Percentiles rank a stretch among this genome's conserved stretches.
Conservation (phyloP, 331 rosid genomes). For the Erythrophleum ivorense region DNA sequence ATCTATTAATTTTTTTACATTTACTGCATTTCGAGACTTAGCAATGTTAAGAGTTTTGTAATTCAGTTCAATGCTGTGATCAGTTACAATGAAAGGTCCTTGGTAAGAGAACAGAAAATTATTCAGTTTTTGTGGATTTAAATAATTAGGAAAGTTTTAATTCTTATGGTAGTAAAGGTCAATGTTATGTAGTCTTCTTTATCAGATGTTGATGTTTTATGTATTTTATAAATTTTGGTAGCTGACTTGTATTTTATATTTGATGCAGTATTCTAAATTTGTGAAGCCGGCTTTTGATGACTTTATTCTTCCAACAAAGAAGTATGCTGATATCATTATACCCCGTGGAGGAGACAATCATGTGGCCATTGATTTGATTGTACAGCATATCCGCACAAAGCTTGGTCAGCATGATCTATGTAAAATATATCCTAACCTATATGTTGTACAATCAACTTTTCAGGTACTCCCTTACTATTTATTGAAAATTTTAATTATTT, state of each 20-base stretch:
- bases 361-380: constrained; percentile 96
- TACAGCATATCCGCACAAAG: constrained; percentile 94
- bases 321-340: constrained; percentile 96
- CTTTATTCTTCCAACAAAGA: constrained; percentile 96
- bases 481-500: constrained; percentile 19
- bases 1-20: constrained; percentile 4
- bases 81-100: constrained; percentile 18
- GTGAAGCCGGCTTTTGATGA: constrained; percentile 99
- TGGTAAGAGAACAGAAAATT: constrained; percentile 25
- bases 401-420: constrained; percentile 98
- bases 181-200: constrained; percentile 8
- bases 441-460: constrained; percentile 91
- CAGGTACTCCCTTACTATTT: constrained; percentile 66
- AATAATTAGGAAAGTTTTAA: constrained; percentile 15
- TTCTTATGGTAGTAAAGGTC: constrained; percentile 8
- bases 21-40: constrained; percentile 22
- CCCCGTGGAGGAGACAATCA: constrained; percentile 99
- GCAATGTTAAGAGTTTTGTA: not conserved
- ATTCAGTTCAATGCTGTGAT: constrained; percentile 24
- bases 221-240: constrained; percentile 25
- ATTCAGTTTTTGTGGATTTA: constrained; percentile 21
- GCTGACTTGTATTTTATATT: constrained; percentile 33
- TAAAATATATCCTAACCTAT: constrained; percentile 92
- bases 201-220: constrained; percentile 14
- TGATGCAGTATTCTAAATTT: constrained; percentile 90